Base-by-base conservation (phyloP, 441 rosid genomes). In the Bocquillonia castaneifolia region DNA sequence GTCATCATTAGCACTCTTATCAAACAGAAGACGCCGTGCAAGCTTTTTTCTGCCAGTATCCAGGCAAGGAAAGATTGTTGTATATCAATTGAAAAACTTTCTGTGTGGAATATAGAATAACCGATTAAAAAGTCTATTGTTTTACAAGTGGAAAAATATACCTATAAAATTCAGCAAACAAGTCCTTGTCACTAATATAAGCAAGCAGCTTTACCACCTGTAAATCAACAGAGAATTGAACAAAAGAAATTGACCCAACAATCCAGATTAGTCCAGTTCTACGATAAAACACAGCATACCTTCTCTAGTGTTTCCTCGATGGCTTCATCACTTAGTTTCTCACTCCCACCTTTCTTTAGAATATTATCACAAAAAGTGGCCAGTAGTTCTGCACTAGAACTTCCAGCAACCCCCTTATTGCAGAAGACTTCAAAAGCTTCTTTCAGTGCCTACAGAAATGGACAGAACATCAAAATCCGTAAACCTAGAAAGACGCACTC, bases 351-450 rank as follows among this genome's bases (percentile, higher is more conserved):
- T 79, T 93, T 93, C 78, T 91, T 93, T 74, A 93, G 93, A 53
- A 93, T 84, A 79, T 93, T 89, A 74, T 93, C 96, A 60, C 97
- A 93, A 70, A 88, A 93, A n/a, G 92, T 88, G 31, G 97, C 96
- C 61, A 93, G 81, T 59, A 93, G 77, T 73, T 93, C 99, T 0
- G 99, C 96, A 88, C 95, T 91, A 3, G 99, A 88, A 73, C 96
- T 87, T 65, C 99, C 99, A 72, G 90, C 83, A 0, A 93, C 96
- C 31, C 84, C 85, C 83, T 93, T 93, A 78, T 90, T 92, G 83
- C 97, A 91, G 70, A 91, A 88, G 26, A 88, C 81, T 87, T 94
- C 98, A 76, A 95, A 90, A 71, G 99, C 99, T 72, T 90, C 99
- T 80, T 92, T 95, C 75, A 92, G 78, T 32, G 97, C 97, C 99